phyloP scores from a whole-genome alignment of 441 rosid genomes.

The Eugenia klotzschiana region DNA sequence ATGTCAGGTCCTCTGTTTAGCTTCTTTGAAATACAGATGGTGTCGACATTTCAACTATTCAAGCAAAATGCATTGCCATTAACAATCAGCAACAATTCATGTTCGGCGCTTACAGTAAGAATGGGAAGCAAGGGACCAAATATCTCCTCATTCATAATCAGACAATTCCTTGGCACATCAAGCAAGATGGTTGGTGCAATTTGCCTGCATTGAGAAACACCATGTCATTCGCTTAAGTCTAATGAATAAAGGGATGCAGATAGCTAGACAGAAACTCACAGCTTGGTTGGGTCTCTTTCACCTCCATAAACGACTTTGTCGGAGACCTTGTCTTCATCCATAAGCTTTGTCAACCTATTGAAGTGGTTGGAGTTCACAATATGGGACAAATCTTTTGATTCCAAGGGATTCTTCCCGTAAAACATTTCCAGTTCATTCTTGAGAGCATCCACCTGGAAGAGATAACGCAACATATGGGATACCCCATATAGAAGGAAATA shows the following conservation, averaged over 20 bases:
- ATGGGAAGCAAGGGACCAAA: conserved; percentile 80
- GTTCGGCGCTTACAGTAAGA: conserved; percentile 22
- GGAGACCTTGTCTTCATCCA: conserved; percentile 78
- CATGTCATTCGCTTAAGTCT: neutral
- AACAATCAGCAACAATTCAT: neutral
- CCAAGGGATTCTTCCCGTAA: conserved; percentile 70
- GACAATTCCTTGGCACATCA: conserved; percentile 46
- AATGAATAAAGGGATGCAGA: neutral
- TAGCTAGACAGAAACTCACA: conserved; percentile 37
- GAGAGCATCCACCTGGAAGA: conserved; percentile 46
- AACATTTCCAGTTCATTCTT: conserved; percentile 51
- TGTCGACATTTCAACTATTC: neutral
- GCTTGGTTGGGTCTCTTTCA: conserved; percentile 45
- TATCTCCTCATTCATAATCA: conserved; percentile 65
- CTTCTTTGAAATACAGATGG: neutral
- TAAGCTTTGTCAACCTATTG: conserved; percentile 52
- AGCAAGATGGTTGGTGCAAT: conserved; percentile 63
- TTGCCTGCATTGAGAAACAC: conserved; percentile 21
- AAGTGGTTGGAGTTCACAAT: conserved; percentile 78
- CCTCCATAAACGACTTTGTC: conserved; percentile 75
- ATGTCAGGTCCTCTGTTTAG: neutral
- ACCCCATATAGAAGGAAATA: neutral
- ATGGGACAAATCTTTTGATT: conserved; percentile 72
- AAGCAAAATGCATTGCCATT: neutral
- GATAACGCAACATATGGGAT: neutral